A percentile compares a stretch with the other conserved stretches of the same genome.
Evolutionary conservation across 306 rosid species (phyloP).

Genomic region (Inga laurina): DNA sequence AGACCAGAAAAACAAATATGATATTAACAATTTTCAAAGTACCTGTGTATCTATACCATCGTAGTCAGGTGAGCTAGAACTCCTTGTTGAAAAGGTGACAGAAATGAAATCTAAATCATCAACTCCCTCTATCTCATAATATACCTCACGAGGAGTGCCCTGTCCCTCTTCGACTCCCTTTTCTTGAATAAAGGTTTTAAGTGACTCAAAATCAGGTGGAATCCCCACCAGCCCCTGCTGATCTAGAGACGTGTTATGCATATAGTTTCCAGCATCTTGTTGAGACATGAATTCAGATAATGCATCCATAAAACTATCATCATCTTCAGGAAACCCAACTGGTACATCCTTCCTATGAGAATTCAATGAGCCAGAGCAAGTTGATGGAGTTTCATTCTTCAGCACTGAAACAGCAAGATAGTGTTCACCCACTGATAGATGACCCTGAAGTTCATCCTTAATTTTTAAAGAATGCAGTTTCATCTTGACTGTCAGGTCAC

Average conservation of each 20-base stretch:
- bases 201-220: slow-evolving; percentile 52
- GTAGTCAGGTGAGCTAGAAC: slow-evolving; percentile 63
- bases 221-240: slow-evolving; percentile 42
- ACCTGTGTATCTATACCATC: slow-evolving; percentile 97
- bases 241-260: slow-evolving; percentile 49
- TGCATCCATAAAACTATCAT: slow-evolving; percentile 85
- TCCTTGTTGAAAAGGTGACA: slow-evolving; percentile 10
- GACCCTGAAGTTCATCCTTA: slow-evolving; percentile 91
- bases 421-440: slow-evolving; percentile 54
- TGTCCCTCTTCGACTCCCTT: slow-evolving; percentile 55
- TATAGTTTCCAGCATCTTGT: slow-evolving; percentile 54
- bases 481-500: slow-evolving; percentile 70
- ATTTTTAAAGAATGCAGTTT: slow-evolving; percentile 87
- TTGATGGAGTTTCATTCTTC: slow-evolving; percentile 46
- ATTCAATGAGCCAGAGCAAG: slow-evolving; percentile 44
- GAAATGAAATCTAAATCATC: slow-evolving; percentile 30
- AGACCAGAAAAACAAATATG: slow-evolving; percentile 29
- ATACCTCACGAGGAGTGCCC: slow-evolving; percentile 57
- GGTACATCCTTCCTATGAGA: slow-evolving; percentile 53
- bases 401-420: slow-evolving; percentile 91
- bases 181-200: slow-evolving; percentile 58
- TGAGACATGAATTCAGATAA: slow-evolving; percentile 78
- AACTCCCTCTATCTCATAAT: slow-evolving; percentile 76
- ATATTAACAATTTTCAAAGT: slow-evolving; percentile 34
- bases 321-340: slow-evolving; percentile 57